phyloP scores from a whole-genome alignment of 2,329 filamentous ascomycete genomes.

The Conoideocrella luteorostrata region DNA sequence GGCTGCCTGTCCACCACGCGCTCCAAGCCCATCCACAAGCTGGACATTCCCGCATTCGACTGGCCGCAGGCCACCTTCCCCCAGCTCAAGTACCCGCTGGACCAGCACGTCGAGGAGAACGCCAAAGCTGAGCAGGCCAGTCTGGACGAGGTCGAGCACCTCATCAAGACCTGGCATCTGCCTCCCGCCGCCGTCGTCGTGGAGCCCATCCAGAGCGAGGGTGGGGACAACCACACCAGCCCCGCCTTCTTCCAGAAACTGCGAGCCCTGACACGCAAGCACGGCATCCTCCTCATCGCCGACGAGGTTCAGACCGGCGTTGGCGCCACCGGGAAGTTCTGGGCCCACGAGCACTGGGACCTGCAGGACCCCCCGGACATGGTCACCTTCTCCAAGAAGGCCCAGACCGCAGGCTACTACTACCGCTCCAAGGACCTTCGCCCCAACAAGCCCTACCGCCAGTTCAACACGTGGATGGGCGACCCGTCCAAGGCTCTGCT shows the following conservation, averaged over 20 bases:
- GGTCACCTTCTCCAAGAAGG: conserved; percentile 94
- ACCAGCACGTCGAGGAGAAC: conserved; percentile 74
- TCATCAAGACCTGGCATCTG: conserved; percentile 72
- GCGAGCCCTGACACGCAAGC: conserved; percentile 69
- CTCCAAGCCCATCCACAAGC: conserved; percentile 89
- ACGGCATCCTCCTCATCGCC: conserved; percentile 79
- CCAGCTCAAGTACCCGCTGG: conserved; percentile 76
- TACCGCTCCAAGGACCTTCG: conserved; percentile 72
- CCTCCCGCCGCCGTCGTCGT: conserved; percentile 78
- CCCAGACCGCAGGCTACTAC: conserved; percentile 89
- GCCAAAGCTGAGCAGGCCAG: conserved; percentile 73
- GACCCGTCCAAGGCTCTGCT: conserved; percentile 79
- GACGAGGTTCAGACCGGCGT: conserved; percentile 94
- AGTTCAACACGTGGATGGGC: conserved; percentile 98
- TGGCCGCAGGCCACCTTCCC: conserved; percentile 92
- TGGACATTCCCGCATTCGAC: conserved; percentile 91
- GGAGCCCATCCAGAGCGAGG: conserved; percentile 90
- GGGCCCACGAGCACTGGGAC: conserved; percentile 95
- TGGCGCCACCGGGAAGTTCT: conserved; percentile 89
- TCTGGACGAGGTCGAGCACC: conserved; percentile 73
- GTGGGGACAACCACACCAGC: conserved; percentile 89
- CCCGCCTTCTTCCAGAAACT: conserved; percentile 81
- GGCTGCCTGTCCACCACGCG: conserved; percentile 82
- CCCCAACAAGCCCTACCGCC: conserved; percentile 88
- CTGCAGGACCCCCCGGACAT: conserved; percentile 76